Conservation (phyloP, 208 protist species). For the Jaenimonas drosophilae region DNA sequence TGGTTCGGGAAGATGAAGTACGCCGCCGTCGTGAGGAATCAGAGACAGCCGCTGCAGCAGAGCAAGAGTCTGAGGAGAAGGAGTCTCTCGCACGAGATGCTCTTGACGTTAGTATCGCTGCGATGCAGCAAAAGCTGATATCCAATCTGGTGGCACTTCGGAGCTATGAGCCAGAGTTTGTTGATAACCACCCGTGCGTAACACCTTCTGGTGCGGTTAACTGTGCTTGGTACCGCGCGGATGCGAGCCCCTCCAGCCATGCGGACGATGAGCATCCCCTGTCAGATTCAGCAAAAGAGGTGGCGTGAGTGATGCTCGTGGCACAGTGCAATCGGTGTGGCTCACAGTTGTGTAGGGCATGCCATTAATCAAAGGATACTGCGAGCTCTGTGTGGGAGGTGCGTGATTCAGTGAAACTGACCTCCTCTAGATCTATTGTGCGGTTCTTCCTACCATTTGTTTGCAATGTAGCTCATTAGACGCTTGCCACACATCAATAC, state of each 20-base stretch:
- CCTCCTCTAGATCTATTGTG: too few relatives aligned
- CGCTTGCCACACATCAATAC: too few relatives aligned
- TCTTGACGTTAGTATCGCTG: conserved; percentile 50
- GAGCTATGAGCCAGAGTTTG: conserved; percentile 52
- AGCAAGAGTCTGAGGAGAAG: conserved; percentile 13
- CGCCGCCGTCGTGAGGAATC: conserved; percentile 37
- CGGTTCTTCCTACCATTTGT: too few relatives aligned
- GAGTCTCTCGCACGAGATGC: conserved; percentile 4
- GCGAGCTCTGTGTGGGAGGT: too few relatives aligned
- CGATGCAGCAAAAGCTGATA: conserved; percentile 48
- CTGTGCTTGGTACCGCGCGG: conserved; percentile 56
- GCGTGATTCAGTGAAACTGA: too few relatives aligned
- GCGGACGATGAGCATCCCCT: neutral
- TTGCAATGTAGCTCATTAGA: too few relatives aligned
- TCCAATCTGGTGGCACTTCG: conserved; percentile 55
- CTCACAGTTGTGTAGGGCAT: too few relatives aligned
- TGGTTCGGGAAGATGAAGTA: conserved; percentile 63
- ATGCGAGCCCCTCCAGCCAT: neutral
- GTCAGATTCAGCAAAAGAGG: too few relatives aligned
- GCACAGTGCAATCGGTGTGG: too few relatives aligned
- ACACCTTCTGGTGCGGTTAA: conserved; percentile 60
- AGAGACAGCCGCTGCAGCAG: conserved; percentile 5
- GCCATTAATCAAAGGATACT: too few relatives aligned
- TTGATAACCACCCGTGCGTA: conserved; percentile 50
- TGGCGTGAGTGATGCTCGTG: too few relatives aligned